A percentile compares a stretch with the other conserved stretches of the same genome.
Conservation (phyloP, 768 basidiomycete species). For the Botryobasidium botryosum region DNA sequence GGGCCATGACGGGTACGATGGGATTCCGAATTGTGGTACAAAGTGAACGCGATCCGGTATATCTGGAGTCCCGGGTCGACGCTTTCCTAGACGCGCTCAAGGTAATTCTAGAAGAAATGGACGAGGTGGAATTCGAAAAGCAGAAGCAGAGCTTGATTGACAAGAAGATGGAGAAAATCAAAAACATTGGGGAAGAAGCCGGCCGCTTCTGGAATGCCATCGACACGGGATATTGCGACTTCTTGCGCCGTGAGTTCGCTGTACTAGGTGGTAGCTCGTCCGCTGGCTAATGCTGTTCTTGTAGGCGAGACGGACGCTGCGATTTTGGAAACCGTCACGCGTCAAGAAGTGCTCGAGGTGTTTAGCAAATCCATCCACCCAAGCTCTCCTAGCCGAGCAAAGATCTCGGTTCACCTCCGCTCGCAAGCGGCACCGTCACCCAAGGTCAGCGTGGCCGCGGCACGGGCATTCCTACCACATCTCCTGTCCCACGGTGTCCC, state of each 20-base stretch:
- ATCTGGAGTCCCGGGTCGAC: conserved; percentile 78
- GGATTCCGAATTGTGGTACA: conserved; percentile 78
- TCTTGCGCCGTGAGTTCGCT: conserved; percentile 44
- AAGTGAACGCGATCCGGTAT: conserved; percentile 63
- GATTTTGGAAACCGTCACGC: conserved; percentile 44
- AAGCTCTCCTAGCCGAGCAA: conserved; percentile 49
- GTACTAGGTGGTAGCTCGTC: conserved; percentile 1
- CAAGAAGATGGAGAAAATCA: conserved; percentile 70
- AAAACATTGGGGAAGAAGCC: conserved; percentile 75
- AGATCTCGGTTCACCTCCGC: conserved; percentile 67
- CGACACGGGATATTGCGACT: conserved; percentile 69
- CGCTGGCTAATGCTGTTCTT: not conserved
- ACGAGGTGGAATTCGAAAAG: conserved; percentile 50
- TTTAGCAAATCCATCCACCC: conserved; percentile 58
- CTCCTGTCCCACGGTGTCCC: conserved; percentile 33
- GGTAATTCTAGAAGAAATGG: conserved; percentile 47
- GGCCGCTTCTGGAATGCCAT: conserved; percentile 53
- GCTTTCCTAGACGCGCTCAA: conserved; percentile 69
- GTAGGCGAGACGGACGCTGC: conserved; percentile 60
- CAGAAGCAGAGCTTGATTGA: conserved; percentile 64
- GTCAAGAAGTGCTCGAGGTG: conserved; percentile 54
- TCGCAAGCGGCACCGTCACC: conserved; percentile 43
- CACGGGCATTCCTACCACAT: conserved; percentile 39
- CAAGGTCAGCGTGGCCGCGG: conserved; percentile 46
- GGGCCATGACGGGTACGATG: conserved; percentile 33